Evolutionary conservation across 352 stramenopile genomes (phyloP).

Genomic region (Pythium grandisporangium): DNA sequence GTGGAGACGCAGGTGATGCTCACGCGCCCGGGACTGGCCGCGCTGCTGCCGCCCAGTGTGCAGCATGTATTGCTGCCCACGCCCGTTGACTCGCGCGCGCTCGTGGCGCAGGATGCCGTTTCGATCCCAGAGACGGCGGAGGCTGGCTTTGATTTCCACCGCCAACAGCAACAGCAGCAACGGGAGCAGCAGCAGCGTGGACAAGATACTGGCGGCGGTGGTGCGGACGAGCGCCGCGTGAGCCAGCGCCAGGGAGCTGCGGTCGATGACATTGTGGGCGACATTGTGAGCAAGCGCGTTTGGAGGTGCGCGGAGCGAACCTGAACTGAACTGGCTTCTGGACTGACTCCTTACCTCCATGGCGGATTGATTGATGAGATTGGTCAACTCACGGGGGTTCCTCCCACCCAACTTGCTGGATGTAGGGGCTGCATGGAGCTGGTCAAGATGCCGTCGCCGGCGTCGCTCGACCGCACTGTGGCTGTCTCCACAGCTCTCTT

Average conservation of each 20-base stretch:
- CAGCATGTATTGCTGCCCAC: conserved; percentile 37
- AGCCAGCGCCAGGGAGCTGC: conserved; percentile 5
- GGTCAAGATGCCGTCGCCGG: conserved; percentile 44
- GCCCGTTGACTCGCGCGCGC: not conserved
- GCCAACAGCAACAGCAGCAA: too few species aligned
- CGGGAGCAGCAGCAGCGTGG: too few species aligned
- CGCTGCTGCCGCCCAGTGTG: conserved; percentile 34
- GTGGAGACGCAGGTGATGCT: conserved; percentile 60
- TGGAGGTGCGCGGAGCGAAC: conserved; percentile 23
- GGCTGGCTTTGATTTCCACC: conserved; percentile 67
- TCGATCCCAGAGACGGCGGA: conserved; percentile 13
- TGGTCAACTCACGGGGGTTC: not conserved
- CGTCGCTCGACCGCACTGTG: conserved; percentile 53
- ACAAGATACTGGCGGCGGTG: too few species aligned
- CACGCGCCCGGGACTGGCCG: conserved; percentile 56
- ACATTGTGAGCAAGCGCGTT: conserved; percentile 56
- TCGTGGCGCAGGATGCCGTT: not conserved
- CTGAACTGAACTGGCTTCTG: not conserved
- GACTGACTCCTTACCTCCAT: not conserved
- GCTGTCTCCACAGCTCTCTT: conserved; percentile 61
- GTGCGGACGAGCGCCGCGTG: conserved; percentile 14
- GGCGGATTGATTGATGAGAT: not conserved
- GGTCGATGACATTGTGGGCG: conserved; percentile 38
- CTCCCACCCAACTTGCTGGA: too few species aligned
- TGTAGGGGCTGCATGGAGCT: conserved; percentile 42